Evolutionary conservation across 2,329 filamentous ascomycete genomes (phyloP), one percentile per base, ranked within the genome.

Genomic region (Dactylellina sp.): DNA sequence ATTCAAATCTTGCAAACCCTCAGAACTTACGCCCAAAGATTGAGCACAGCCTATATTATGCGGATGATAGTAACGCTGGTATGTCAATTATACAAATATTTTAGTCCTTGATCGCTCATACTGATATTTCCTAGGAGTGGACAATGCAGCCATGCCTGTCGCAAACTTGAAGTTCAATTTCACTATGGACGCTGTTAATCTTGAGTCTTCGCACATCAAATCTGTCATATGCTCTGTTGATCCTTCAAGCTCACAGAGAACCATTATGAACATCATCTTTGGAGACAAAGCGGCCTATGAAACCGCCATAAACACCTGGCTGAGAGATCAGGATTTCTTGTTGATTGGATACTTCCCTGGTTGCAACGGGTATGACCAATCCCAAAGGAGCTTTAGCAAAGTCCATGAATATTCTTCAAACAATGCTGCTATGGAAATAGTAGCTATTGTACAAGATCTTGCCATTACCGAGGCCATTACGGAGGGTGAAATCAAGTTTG

Each of bases 401-500:
- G 68, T 72, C 7, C 68, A 72, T 28, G 18, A 55, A 3, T 16
- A 49, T 16, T 42, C 46, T 0, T 47, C 25, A 0, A 65, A 28
- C 11, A 24, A 65, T 42, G 44, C 9, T 1, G 60, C 24, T 12
- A 40, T 72, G 60, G 44, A 50, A 24, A 55, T 72, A 14, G 61
- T 44, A 0, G 57, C 59, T n/a, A 16, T 59, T 11, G 53, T 65
- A 18, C 53, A 65, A 14, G 68, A 72, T 49, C 24, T 65, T 16
- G 2, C 52, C 3, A 24, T 72, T 4, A 40, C 18, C 1, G 60
- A 72, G 11, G 61, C 60, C 22, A 72, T 72, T 11, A 72, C 60
- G 39, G 68, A 56, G 24, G 68, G 68, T 25, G 68, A 72, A 35
- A 72, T 72, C 11, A 72, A 72, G 9, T 72, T 72, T 46, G 68